Percentiles rank a stretch among this genome's conserved stretches.
phyloP scores from a whole-genome alignment of 805 yeast species.

The Kodamaea sagamina region DNA sequence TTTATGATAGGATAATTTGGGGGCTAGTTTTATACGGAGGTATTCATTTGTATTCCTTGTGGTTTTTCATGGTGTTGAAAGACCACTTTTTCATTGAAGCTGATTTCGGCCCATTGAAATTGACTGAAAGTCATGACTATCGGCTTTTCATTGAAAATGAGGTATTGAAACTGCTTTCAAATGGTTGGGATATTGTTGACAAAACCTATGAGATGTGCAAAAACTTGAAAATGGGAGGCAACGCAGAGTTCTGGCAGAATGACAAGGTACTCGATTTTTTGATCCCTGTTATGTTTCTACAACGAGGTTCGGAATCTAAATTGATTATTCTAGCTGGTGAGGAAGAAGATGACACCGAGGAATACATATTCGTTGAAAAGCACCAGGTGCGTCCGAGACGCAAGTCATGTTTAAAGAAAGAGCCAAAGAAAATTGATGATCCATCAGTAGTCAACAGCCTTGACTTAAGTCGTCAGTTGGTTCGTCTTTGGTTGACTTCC shows the following conservation, averaged over 20 bases:
- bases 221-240: constrained; percentile 12
- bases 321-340: constrained; percentile 20
- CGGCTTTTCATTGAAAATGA: constrained; percentile 17
- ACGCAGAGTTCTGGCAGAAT: constrained; percentile 19
- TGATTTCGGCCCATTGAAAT: constrained; percentile 24
- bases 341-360: constrained; percentile 21
- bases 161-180: constrained; percentile 15
- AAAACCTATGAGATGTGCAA: constrained; percentile 16
- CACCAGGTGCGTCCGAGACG: constrained; percentile 20
- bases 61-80: constrained; percentile 43
- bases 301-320: constrained; percentile 12
- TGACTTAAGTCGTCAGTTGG: constrained; percentile 21
- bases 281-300: constrained; percentile 24
- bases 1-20: constrained; percentile 44
- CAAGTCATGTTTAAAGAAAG: constrained; percentile 17
- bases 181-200: constrained; percentile 21
- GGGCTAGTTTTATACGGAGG: constrained; percentile 49
- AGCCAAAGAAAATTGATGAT: background rate
- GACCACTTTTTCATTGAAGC: constrained; percentile 25
- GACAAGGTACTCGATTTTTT: constrained; percentile 17
- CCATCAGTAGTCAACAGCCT: constrained; percentile 16
- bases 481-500: constrained; percentile 23
- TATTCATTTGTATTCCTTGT: constrained; percentile 40
- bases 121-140: constrained; percentile 32
- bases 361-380: constrained; percentile 18